phyloP scores from a whole-genome alignment of 768 basidiomycete genomes.

The Podaxis sp. region DNA sequence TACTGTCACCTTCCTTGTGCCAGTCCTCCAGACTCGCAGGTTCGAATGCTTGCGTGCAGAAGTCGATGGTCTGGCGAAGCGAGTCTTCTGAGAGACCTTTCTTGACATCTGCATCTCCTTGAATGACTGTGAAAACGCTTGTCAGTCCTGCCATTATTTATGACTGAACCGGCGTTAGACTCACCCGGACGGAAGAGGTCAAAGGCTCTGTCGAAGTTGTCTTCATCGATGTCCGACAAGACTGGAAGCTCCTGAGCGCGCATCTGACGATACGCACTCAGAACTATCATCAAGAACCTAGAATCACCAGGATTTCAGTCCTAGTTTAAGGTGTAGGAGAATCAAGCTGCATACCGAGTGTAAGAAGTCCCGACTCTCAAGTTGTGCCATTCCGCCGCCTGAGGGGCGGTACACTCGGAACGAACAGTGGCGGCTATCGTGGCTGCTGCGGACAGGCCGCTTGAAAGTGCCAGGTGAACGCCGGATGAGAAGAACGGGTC shows the following conservation, averaged over 20 bases:
- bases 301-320: neutral
- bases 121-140: constrained; percentile 23
- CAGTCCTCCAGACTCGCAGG: constrained; percentile 18
- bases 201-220: constrained; percentile 50
- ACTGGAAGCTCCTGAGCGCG: constrained; percentile 37
- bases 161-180: neutral
- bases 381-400: constrained; percentile 32
- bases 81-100: constrained; percentile 19
- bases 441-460: constrained; percentile 34
- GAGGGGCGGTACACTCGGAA: constrained; percentile 28
- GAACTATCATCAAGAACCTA: constrained; percentile 46
- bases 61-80: constrained; percentile 21
- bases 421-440: constrained; percentile 34
- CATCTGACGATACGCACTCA: constrained; percentile 50
- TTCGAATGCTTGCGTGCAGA: constrained; percentile 21
- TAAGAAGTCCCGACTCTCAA: constrained; percentile 33
- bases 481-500: constrained; percentile 31
- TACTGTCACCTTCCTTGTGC: constrained; percentile 11
- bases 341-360: constrained; percentile 27
- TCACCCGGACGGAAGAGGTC: constrained; percentile 38
- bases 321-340: neutral
- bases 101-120: constrained; percentile 26
- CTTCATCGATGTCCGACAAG: constrained; percentile 42
- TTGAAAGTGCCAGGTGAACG: constrained; percentile 33
- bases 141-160: neutral